Base-by-base conservation (phyloP, 1,284 basidiomycete species). In the Pisolithus thermaeus region DNA sequence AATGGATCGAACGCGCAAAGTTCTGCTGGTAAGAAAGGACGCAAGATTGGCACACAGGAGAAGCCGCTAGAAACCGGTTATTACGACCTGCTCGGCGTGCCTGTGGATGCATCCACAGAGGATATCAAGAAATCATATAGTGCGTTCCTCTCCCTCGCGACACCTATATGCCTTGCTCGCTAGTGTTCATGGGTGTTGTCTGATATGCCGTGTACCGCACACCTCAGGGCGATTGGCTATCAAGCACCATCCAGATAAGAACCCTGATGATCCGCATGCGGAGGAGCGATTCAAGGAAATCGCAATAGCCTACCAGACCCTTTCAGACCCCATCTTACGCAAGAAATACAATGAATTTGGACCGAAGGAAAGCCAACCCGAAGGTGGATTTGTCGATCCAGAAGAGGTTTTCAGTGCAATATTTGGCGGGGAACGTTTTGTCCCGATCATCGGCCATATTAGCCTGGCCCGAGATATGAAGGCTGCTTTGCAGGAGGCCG, bases 61-160 rank as follows among this genome's bases (percentile, higher is more conserved):
- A 80, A 84, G 56, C 94, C 93, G 2, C 73, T 97, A 41, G 93
- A 96, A 66, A 92, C 88, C 18, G 86, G 80, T 14, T 95, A 94
- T 69, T 95, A 95, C 62, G 92, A 94, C 63, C 76, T 90, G 28
- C 75, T 96, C 3, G 89, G 88, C 5, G 77, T 96, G 0, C 70
- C 84, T 0, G 76, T 90, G 12, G 78, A 80, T 52, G 91, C 91
- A 4, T 86, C 86, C 14, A 77, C 80, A 2, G 90, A 92, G 12
- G 91, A 96, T 53, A 83, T 99, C 67, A 98, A 98, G 76, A 97
- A 94, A 70, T 91, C 96, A 3, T 99, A 99, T 72, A 82, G 88
- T 86, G 63, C 56, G 85, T 46, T 22, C 20, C 18, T 22, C 18
- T 14, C 8, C 30, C 8, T 8, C 8, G 28, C 30, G 9, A 30